Evolutionary conservation across 306 rosid genomes (phyloP), one percentile per base, ranked within the genome.

Genomic region (Casuarina cunninghamiana): DNA sequence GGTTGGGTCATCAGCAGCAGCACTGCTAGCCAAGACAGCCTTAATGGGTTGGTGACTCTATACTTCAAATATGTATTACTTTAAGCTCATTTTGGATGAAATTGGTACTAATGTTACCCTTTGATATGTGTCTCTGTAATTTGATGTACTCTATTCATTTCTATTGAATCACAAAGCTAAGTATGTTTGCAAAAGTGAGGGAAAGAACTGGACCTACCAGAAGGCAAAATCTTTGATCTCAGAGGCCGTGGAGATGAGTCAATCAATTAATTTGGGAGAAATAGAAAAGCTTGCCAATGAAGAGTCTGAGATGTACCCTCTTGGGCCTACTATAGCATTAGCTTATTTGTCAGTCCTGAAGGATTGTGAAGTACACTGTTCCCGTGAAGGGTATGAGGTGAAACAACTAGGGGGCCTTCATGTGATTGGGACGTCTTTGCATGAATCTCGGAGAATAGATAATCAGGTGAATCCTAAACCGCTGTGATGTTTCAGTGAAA

Each of bases 401-500:
- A 94, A 94, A 86, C 86, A 80, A 72, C 92, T 90, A 72, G 98
- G 98, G 48, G 98, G 98, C 51, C 97, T 94, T 87, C 98, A 92
- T 75, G 98, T 92, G 77, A 92, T 94, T 61, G 98, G 97, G 62
- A 94, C 98, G 73, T 94, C 97, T 42, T 87, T 94, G 88, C 97
- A 94, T 1, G 97, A 94, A 88, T 92, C 98, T 45, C 90, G 98
- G 71, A 89, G 98, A 90, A 94, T 94, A 66, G 98, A 94, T 86
- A 94, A 94, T 86, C 97, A 94, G 97, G 98, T 92, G 54, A 78
- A 79, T 66, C 57, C 65, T 77, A 55, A 49, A 77, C 75, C 67
- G 72, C 80, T 53, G 32, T 78, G 63, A 70, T 42, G 46, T 76
- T 13, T 60, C 63, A n/a, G 45, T 10, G 39, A 13, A 77, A 58